Evolutionary conservation across 78 protist genomes (phyloP), one percentile per base, ranked within the genome.

Genomic region (Fonticula alba): DNA sequence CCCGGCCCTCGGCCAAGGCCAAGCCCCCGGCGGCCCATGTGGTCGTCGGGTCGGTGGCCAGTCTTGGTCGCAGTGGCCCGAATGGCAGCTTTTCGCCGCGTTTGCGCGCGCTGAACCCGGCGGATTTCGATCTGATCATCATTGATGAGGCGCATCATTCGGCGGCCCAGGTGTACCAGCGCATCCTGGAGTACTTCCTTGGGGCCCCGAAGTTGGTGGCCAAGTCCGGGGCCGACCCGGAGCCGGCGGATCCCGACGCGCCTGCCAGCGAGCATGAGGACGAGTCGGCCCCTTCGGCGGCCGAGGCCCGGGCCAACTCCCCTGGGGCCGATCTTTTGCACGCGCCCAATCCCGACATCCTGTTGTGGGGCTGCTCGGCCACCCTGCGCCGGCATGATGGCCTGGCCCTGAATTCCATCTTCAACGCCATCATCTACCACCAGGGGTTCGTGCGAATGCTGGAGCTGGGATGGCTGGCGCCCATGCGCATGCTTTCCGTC

Each of bases 61-160:
- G 29, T 9, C 41, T 64, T 22, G 69, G 69, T 14, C 41, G 69
- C 14, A 22, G 10, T 2, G 10, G n/a, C n/a, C 11, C 10, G 20
- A 20, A 7, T 4, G n/a, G n/a, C n/a, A n/a, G n/a, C n/a, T 9
- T 7, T 24, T 1, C 6, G 14, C 14, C 15, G 31, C 57, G 59
- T 15, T 33, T 64, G 49, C 9, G 11, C 17, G 14, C 22, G 6
- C 51, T 31, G 47, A 40, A 64, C 35, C 69, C 69, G 1, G 55
- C 3, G 26, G 51, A 56, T 1, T 67, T 56, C 65, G 33, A 68
- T 29, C 54, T 57, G 29, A 40, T 56, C 33, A 35, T 68, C 54
- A 33, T 68, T 3, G 73, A 68, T 22, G 73, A 68, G 47, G 73
- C 72, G 35, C 72, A 67, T 41, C 72, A 67, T 17, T 62, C 72